Evolutionary conservation across 2,329 filamentous ascomycete species (phyloP).

Genomic region (Acephala macrosclerotiorum): DNA sequence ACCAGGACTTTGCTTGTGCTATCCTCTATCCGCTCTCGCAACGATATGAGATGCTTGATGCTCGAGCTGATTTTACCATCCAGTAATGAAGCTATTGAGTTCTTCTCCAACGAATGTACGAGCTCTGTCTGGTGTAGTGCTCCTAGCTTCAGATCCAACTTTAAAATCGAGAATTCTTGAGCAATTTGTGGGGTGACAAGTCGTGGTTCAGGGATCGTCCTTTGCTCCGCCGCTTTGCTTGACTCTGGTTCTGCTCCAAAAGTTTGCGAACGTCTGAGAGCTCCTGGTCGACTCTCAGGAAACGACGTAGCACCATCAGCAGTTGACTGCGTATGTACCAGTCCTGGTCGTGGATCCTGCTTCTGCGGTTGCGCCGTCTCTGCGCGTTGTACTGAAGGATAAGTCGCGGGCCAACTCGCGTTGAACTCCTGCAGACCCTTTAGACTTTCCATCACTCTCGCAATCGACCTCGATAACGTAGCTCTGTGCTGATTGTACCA

Average conservation of each 20-base stretch:
- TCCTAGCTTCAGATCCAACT: constrained; percentile 92
- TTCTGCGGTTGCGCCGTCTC: constrained; percentile 52
- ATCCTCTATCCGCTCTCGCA: constrained; percentile 95
- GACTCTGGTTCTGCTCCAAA: constrained; percentile 75
- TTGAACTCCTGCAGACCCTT: constrained; percentile 89
- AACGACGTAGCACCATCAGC: constrained; percentile 43
- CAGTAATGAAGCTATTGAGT: constrained; percentile 85
- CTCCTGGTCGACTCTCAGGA: constrained; percentile 53
- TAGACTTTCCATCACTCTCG: constrained; percentile 83
- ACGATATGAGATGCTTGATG: constrained; percentile 84
- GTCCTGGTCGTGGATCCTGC: constrained; percentile 64
- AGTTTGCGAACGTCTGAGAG: constrained; percentile 75
- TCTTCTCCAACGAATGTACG: constrained; percentile 93
- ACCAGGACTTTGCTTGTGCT: constrained; percentile 96
- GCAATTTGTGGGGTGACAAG: constrained; percentile 91
- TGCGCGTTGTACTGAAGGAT: constrained; percentile 80
- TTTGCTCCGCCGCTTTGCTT: constrained; percentile 72
- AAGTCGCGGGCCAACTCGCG: constrained; percentile 90
- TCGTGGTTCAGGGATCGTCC: constrained; percentile 73
- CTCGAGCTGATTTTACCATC: constrained; percentile 95
- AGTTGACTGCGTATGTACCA: constrained; percentile 70
- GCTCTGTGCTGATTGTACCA: constrained; percentile 94
- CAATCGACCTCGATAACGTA: constrained; percentile 86
- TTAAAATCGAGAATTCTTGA: constrained; percentile 94
- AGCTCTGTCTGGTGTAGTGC: constrained; percentile 86